Conservation (phyloP, 495 filamentous ascomycete species). For the Talaromyces adpressus region DNA sequence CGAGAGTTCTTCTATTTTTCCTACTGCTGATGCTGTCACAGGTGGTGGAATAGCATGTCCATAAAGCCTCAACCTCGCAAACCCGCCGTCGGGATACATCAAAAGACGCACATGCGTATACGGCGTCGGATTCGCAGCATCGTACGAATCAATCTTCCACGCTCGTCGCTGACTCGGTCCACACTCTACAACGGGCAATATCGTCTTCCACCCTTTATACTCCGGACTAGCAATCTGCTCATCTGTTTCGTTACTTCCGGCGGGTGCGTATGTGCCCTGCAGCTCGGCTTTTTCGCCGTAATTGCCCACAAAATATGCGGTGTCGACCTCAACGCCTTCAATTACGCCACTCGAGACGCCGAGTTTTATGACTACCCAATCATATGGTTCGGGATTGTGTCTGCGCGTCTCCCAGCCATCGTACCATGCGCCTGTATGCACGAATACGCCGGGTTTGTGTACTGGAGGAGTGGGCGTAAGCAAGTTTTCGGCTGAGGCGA, state of each 20-base stretch:
- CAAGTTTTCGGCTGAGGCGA: constrained; percentile 76
- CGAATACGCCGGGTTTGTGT: constrained; percentile 72
- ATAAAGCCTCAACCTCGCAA: constrained; percentile 77
- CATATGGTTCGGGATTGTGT: constrained; percentile 71
- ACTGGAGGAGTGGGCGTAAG: constrained; percentile 69
- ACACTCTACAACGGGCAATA: constrained; percentile 63
- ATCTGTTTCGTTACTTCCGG: constrained; percentile 46
- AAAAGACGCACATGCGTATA: constrained; percentile 82
- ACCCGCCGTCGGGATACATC: constrained; percentile 95
- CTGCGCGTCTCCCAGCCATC: constrained; percentile 92
- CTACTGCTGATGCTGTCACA: constrained; percentile 3
- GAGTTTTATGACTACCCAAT: constrained; percentile 78
- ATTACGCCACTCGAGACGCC: constrained; percentile 72
- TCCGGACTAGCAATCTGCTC: constrained; percentile 53
- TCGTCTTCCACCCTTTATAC: constrained; percentile 61
- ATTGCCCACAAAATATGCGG: constrained; percentile 80
- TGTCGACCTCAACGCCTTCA: constrained; percentile 79
- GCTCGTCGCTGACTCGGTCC: constrained; percentile 70
- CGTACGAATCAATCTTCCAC: constrained; percentile 57
- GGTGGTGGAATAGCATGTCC: constrained; percentile 56
- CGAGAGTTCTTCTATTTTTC: constrained; percentile 71
- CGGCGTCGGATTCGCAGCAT: constrained; percentile 46
- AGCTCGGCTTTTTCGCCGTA: constrained; percentile 77
- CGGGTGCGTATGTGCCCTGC: constrained; percentile 60
- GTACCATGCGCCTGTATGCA: constrained; percentile 85